phyloP scores from a whole-genome alignment of 352 stramenopile genomes.

The Peronospora belbahrii region DNA sequence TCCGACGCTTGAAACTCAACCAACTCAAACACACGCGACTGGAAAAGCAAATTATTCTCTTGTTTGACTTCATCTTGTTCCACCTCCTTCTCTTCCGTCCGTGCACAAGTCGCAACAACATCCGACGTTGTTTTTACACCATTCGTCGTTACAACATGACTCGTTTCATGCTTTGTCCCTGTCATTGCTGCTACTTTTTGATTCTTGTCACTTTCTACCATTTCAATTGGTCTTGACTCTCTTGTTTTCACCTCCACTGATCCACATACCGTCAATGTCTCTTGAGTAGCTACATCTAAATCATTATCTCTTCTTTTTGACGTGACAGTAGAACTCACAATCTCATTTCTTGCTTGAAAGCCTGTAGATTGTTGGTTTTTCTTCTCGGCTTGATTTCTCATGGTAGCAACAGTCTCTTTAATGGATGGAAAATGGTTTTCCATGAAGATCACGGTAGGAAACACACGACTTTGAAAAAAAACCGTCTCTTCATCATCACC shows the following conservation, averaged over 20 bases:
- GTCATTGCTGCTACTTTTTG: not conserved
- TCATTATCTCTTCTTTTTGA: not conserved
- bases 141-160: not conserved
- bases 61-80: not conserved
- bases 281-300: not conserved
- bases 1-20: slow-evolving; percentile 35
- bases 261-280: not conserved
- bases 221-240: not conserved
- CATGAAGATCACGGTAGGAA: slow-evolving; percentile 19
- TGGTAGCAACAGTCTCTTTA: slow-evolving; percentile 1
- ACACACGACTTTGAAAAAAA: slow-evolving; percentile 24
- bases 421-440: slow-evolving; percentile 33
- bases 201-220: not conserved
- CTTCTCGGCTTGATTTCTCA: slow-evolving; percentile 13
- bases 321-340: not conserved
- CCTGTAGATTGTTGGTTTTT: too few relatives aligned
- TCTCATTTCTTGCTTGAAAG: not conserved
- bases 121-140: not conserved
- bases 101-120: not conserved
- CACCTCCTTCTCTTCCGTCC: not conserved
- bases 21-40: slow-evolving; percentile 34
- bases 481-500: not conserved
- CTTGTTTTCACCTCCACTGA: not conserved
- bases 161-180: not conserved
- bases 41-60: slow-evolving; percentile 18